Percentiles rank a stretch among this genome's conserved stretches.
These are phyloP conservation scores for Lodderomyces jiufengensis DNA, from an alignment of 1,139 yeast genomes.

Conservation along the genomic window DNA sequence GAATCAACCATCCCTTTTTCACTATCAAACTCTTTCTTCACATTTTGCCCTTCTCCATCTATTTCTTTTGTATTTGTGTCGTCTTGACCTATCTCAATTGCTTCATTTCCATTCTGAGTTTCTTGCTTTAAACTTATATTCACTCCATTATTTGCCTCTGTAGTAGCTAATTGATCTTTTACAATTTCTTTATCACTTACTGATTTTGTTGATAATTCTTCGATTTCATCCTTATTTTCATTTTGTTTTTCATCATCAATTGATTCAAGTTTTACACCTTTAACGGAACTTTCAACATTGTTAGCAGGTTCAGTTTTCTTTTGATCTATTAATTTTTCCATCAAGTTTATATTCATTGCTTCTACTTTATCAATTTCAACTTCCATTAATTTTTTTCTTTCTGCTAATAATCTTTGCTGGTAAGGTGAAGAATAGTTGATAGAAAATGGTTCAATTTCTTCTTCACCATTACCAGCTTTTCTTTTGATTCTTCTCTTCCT, in stretches of 20 bases:
- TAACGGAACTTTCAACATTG: neutral
- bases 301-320: neutral
- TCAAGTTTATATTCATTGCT: conserved; percentile 11
- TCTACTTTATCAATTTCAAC: conserved; percentile 10
- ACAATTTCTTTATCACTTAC: neutral
- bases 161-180: too few relatives aligned
- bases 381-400: conserved; percentile 14
- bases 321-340: conserved; percentile 2
- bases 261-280: too few relatives aligned
- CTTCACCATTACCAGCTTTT: conserved; percentile 12
- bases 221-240: conserved; percentile 31
- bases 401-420: conserved; percentile 23
- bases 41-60: neutral
- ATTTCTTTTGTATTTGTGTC: too few relatives aligned
- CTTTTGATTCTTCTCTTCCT: conserved; percentile 31
- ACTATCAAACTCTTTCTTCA: neutral
- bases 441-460: conserved; percentile 31
- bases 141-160: too few relatives aligned
- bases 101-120: too few relatives aligned
- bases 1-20: neutral
- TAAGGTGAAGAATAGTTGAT: conserved; percentile 36
- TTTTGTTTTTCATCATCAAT: conserved; percentile 60
- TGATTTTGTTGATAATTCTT: neutral
- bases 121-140: too few relatives aligned
- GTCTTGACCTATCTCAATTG: too few relatives aligned